Conservation (phyloP, 2,329 filamentous ascomycete genomes). For the Xylariaceae sp. region DNA sequence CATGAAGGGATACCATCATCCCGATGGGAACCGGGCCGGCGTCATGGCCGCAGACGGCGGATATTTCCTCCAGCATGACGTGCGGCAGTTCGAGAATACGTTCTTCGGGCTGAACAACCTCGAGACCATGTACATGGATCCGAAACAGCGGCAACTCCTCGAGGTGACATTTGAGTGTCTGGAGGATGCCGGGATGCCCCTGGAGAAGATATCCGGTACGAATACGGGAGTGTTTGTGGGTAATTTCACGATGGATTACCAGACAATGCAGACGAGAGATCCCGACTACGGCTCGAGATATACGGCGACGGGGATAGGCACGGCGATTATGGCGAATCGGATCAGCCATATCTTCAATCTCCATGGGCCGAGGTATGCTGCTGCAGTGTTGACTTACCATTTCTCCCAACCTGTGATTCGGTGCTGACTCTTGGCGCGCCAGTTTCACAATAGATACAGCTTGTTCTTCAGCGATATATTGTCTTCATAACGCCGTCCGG, state of each 20-base stretch:
- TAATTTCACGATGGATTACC: not conserved
- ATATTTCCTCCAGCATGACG: conserved; percentile 4
- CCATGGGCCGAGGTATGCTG: not conserved
- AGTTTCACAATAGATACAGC: conserved; percentile 29
- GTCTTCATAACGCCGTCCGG: conserved; percentile 19
- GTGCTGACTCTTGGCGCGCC: not conserved
- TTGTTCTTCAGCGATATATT: conserved; percentile 31
- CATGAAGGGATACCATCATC: not conserved
- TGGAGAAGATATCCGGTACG: not conserved
- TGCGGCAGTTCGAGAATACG: conserved; percentile 1
- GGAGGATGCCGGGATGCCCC: conserved; percentile 15
- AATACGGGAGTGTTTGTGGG: conserved; percentile 4
- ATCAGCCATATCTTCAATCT: not conserved
- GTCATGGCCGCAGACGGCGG: not conserved
- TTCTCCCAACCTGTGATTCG: not conserved
- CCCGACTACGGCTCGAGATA: not conserved
- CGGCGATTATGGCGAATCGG: not conserved
- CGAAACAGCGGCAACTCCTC: conserved; percentile 26
- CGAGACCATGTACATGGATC: conserved; percentile 24
- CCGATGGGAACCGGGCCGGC: not conserved
- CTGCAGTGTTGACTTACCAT: not conserved
- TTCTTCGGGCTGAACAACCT: conserved; percentile 12
- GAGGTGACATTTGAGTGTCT: conserved; percentile 29
- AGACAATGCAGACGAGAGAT: not conserved
- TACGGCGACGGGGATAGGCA: not conserved